Evolutionary conservation across 768 basidiomycete genomes (phyloP), one percentile per base, ranked within the genome.

Genomic region (Boletus pseudopeckii): DNA sequence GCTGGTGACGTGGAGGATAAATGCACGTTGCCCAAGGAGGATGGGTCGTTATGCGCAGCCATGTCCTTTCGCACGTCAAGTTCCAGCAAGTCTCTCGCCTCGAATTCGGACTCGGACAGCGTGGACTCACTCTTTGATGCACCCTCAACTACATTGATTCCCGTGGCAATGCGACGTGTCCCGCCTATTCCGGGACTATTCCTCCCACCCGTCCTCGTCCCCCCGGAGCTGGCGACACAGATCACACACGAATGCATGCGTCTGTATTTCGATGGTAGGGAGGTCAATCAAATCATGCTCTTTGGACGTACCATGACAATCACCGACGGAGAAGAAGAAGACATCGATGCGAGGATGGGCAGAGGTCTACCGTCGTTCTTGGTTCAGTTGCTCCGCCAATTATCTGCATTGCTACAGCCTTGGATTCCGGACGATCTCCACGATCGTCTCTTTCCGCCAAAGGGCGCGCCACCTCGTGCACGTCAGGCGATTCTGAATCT

Each of bases 401-500:
- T 92, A 11, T 76, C 81, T 1, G 57, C 52, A 0, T 60, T 84
- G 38, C 75, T 91, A 1, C 64, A 65, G 4, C 78, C 80, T 2
- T 56, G 71, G 15, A 70, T 93, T 3, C 80, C 86, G 0, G 45
- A 63, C 2, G 66, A 74, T 26, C 78, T 75, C 0, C 77, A 85
- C 56, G 62, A 68, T 7, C 74, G 90, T 18, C 75, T 92, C 22
- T 92, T 92, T 62, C 85, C 87, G 1, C 57, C 66, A 1, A 59
- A 60, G 17, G 54, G 56, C 6, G 59, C 64, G 41, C 71, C 77
- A 30, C 68, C 71, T 48, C 55, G 70, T 24, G 86, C 90, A 0
- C 79, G 92, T 26, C 94, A 98, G 65, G 90, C 84, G 1, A 98
- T 98, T 52, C 60, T 98, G 48, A 98, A 98, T 67, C 75, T 94